Evolutionary conservation across 2,329 filamentous ascomycete species (phyloP).

Genomic region (Beauveria pseudobassiana): DNA sequence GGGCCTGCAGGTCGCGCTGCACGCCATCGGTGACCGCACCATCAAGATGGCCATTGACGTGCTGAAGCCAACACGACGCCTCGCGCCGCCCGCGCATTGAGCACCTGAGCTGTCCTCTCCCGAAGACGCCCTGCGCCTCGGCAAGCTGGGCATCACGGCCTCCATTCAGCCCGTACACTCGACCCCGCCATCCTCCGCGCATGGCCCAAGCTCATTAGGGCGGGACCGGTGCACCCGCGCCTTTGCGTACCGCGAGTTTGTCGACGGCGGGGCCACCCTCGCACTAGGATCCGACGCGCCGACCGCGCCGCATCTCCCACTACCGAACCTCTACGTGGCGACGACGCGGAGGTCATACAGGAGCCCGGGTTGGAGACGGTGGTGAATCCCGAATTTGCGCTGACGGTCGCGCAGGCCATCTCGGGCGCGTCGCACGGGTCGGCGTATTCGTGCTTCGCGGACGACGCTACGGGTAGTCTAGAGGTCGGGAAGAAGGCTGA

Average conservation of each 20-base stretch:
- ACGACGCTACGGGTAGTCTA: slow-evolving; percentile 45
- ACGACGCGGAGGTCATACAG: slow-evolving; percentile 48
- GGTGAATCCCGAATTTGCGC: slow-evolving; percentile 45
- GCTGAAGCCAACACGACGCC: slow-evolving; percentile 34
- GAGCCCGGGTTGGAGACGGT: slow-evolving; percentile 34
- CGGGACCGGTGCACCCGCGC: slow-evolving; percentile 42
- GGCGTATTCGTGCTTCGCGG: slow-evolving; percentile 52
- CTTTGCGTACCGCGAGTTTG: slow-evolving; percentile 53
- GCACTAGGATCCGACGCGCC: slow-evolving; percentile 49
- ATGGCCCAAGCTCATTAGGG: slow-evolving; percentile 47
- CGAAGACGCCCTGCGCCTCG: slow-evolving; percentile 49
- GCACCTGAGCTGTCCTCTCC: slow-evolving; percentile 51
- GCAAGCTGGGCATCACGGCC: slow-evolving; percentile 46
- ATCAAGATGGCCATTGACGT: slow-evolving; percentile 50
- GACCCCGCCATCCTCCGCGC: slow-evolving; percentile 48
- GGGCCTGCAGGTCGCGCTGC: slow-evolving; percentile 53
- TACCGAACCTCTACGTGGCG: slow-evolving; percentile 46
- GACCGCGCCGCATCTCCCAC: slow-evolving; percentile 43
- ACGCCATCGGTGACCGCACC: slow-evolving; percentile 58
- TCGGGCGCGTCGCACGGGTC: slow-evolving; percentile 46
- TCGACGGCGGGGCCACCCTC: slow-evolving; percentile 39
- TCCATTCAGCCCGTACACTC: slow-evolving; percentile 50
- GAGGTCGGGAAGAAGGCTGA: slow-evolving; percentile 48
- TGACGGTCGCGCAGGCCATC: slow-evolving; percentile 46
- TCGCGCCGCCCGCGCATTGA: slow-evolving; percentile 54